Conservation (phyloP, 176 grass and related monocot genomes). For the Bromus sterilis region DNA sequence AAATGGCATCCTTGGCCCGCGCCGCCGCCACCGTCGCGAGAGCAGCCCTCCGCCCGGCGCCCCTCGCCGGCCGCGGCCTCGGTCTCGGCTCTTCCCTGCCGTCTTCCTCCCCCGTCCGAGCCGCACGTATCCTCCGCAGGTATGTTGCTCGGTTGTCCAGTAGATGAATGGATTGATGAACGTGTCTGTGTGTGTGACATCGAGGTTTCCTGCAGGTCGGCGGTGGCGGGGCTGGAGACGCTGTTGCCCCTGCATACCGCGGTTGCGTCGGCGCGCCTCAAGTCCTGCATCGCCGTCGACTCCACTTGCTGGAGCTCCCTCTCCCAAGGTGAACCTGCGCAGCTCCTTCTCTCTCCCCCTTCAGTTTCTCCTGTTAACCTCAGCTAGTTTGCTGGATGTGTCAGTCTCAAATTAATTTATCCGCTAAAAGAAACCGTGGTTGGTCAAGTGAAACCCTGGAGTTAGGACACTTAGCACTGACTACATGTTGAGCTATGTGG, state of each 20-base stretch:
- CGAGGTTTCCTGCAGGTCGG: constrained; percentile 1
- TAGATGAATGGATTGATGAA: background rate
- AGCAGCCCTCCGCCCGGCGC: background rate
- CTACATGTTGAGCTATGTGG: background rate
- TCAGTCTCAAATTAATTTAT: background rate
- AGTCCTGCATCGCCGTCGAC: constrained; percentile 46
- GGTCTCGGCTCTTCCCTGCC: background rate
- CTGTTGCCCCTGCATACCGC: constrained; percentile 52
- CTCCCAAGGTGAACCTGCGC: constrained; percentile 28
- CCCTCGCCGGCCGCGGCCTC: background rate
- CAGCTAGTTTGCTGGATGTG: background rate
- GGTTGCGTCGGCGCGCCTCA: constrained; percentile 37
- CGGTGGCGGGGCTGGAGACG: constrained; percentile 32
- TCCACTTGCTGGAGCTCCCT: constrained; percentile 55
- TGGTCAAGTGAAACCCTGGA: background rate
- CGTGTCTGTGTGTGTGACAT: background rate
- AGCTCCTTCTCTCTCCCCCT: background rate
- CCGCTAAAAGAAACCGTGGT: background rate
- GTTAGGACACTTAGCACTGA: background rate
- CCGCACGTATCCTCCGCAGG: constrained; percentile 33
- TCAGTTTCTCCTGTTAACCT: background rate
- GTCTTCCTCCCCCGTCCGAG: background rate
- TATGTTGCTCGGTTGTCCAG: background rate
- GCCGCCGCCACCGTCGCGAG: constrained; percentile 18
- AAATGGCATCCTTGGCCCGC: constrained; percentile 30